Conservation (phyloP, 805 yeast species). For the Zygotorulaspora sp. region DNA sequence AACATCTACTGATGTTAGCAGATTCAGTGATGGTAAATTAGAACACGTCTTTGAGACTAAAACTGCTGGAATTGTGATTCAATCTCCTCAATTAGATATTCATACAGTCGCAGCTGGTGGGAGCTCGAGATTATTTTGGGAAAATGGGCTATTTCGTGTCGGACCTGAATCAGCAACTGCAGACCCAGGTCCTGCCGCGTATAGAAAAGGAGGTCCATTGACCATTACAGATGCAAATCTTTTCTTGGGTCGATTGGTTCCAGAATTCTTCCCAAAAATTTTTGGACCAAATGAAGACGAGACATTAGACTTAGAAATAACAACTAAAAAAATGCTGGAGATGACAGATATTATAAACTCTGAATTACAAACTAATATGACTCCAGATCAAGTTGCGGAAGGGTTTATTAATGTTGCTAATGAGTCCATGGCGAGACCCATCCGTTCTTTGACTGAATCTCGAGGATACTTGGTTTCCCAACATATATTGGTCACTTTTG, state of each 20-base stretch:
- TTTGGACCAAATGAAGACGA: constrained; percentile 79
- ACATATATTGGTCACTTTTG: constrained; percentile 76
- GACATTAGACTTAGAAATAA: constrained; percentile 53
- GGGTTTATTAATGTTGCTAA: constrained; percentile 82
- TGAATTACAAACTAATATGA: constrained; percentile 37
- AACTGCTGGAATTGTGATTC: constrained; percentile 77
- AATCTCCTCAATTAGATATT: constrained; percentile 78
- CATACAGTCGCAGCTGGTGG: constrained; percentile 86
- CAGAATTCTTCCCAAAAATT: constrained; percentile 72
- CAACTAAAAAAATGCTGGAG: constrained; percentile 46
- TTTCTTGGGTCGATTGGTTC: constrained; percentile 63
- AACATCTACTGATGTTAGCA: constrained; percentile 78
- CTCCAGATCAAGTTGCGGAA: constrained; percentile 65
- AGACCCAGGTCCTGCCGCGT: constrained; percentile 87
- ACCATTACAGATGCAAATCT: constrained; percentile 85
- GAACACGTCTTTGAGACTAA: constrained; percentile 82
- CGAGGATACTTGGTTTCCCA: constrained; percentile 63
- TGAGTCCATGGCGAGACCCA: constrained; percentile 87
- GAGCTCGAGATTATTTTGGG: constrained; percentile 62
- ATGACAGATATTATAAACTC: constrained; percentile 54
- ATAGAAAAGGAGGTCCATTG: constrained; percentile 76
- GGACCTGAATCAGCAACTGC: constrained; percentile 87
- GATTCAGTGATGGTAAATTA: constrained; percentile 61
- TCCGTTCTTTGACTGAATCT: constrained; percentile 77
- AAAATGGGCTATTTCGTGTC: constrained; percentile 70